Evolutionary conservation across 2,329 filamentous ascomycete species (phyloP), one percentile per base, ranked within the genome.

Genomic region (Penicillium sp.): DNA sequence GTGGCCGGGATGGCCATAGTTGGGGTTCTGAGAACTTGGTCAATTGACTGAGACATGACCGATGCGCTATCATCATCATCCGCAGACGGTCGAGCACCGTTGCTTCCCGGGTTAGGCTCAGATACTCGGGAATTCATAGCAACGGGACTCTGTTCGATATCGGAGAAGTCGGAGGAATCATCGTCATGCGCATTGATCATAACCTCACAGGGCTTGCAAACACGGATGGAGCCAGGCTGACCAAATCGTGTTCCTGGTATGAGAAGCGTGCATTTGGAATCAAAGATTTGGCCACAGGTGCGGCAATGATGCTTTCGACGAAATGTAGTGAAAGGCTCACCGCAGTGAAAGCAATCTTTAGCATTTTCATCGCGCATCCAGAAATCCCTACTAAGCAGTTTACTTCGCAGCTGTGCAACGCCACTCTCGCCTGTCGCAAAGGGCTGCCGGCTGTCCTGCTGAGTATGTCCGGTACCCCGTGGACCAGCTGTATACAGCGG

Each of bases 321-420:
- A 64, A 97, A 97, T 1, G 91, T 93, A 0, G 89, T 89, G 63
- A 98, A 98, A 1, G 87, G 80, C 48, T 88, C 86, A 36, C 88
- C 88, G 61, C 93, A 98, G 36, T 88, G 81, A 65, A 96, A 98
- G 63, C 93, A 98, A 60, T 96, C 91, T 65, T 95, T 97, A 49
- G 91, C 94, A 52, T 94, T 96, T 63, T 97, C 93, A 64, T 98
- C 93, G 49, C 89, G 87, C 93, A 98, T 98, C 93, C 91, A 97
- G 59, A 95, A 97, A 58, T 97, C 90, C 62, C 90, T 93, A 65
- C 87, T 95, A 37, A 97, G 73, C 6, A 98, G 84, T 62, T 91
- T 89, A 60, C 88, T 87, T 52, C 86, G 82, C 75, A 95, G 85
- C 57, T 86, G 84, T 40, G 73, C 71, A 44, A 78, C 64, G 51